A percentile compares a stretch with the other conserved stretches of the same genome.
Conservation (phyloP, 2,329 filamentous ascomycete genomes). For the Hypoxylon sp. region DNA sequence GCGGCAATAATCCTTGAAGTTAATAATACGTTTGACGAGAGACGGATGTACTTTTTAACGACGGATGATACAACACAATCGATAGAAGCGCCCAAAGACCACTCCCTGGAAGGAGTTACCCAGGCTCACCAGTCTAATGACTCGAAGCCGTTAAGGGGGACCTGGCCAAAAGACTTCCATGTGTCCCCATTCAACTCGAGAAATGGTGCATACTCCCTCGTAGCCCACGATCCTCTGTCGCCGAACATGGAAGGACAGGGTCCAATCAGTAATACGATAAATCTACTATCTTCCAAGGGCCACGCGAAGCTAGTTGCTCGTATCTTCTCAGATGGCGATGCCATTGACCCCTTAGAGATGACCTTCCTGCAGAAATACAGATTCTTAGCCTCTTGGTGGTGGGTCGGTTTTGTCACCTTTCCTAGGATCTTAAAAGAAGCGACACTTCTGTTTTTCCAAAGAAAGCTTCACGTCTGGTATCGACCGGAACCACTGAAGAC, state of each 20-base stretch:
- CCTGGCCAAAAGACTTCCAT: conserved; percentile 80
- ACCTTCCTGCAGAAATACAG: conserved; percentile 58
- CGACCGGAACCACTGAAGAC: conserved; percentile 72
- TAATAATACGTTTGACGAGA: conserved; percentile 83
- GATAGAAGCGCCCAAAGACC: conserved; percentile 33
- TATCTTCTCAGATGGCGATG: conserved; percentile 67
- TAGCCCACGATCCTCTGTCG: conserved; percentile 64
- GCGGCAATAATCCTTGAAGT: conserved; percentile 79
- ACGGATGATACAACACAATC: conserved; percentile 49
- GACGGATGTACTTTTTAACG: conserved; percentile 75
- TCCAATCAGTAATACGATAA: conserved; percentile 72
- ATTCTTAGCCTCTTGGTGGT: conserved; percentile 74
- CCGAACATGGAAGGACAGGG: conserved; percentile 57
- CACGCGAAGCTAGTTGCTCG: conserved; percentile 74
- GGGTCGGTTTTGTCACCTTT: conserved; percentile 76
- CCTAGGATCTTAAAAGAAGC: conserved; percentile 77
- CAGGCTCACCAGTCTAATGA: neutral
- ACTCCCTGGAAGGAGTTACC: conserved; percentile 16
- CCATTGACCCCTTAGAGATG: conserved; percentile 66
- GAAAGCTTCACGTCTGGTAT: conserved; percentile 74
- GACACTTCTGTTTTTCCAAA: conserved; percentile 67
- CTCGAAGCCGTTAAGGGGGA: conserved; percentile 60
- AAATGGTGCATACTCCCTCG: conserved; percentile 68
- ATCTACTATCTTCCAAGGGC: conserved; percentile 71
- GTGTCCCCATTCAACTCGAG: conserved; percentile 81